Base-by-base conservation (phyloP, 1,139 yeast species). In the Pneumocystis murina region DNA sequence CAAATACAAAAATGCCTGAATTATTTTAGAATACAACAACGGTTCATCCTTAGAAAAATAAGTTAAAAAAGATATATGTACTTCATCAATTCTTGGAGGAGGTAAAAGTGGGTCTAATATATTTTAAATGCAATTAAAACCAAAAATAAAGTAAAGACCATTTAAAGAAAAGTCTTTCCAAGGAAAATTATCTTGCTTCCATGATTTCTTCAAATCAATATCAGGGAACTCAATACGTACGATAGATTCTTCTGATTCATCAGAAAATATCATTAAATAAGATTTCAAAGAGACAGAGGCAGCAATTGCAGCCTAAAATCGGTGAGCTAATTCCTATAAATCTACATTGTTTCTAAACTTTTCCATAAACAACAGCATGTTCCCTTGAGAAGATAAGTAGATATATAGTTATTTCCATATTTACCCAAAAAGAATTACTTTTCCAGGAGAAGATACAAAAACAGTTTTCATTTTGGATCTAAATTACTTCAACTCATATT, bases 351-450 rank as follows among this genome's bases (percentile, higher is more conserved):
- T 67, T 65, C 68, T 82, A 73, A 67, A 80, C 82, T 70, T 87
- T 87, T 63, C 88, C 85, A 72, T 87, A 88, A 1, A 92, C 99
- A 1, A 95, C 97, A 1, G 97, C 88, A 72, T 92, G 99, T 24
- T 48, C 55, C 12, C 55, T 48, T 12, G 28, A 48, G 14, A 41
- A 6, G 12, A 20, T 48, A 24, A 48, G 33, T 10, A 48, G 7
- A 24, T 48, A 24, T 3, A 48, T 24, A 48, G 14, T 24, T 24
- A 48, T 48, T 24, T 48, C 7, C n/a, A 48, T 48, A 48, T 72
- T 92, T 98, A 33, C 99, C 99, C 72, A 90, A 94, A 60, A 94
- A 80, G 69, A 92, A 94, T 59, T 90, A 96, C 72, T 94, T 92
- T 7, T 97, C 99, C 0, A n/a, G 99, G 98, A 1, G 99, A 95